phyloP scores from a whole-genome alignment of 2,329 filamentous ascomycete genomes.

The Colletotrichum tropicale region DNA sequence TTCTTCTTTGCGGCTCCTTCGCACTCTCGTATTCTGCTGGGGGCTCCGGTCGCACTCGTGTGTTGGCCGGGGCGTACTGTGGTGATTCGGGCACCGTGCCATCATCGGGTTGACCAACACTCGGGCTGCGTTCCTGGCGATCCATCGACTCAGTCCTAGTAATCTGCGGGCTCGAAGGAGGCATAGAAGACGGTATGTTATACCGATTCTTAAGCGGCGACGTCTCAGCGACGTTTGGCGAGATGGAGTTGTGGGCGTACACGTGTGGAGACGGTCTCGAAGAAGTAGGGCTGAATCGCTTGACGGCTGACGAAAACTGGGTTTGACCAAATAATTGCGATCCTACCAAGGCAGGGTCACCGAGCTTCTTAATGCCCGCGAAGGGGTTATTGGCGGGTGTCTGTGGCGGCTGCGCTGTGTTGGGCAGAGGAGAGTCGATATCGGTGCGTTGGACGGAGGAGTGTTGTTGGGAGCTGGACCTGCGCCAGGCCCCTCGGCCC shows the following conservation, averaged over 20 bases:
- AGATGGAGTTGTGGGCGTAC: slow-evolving; percentile 46
- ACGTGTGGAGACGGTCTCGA: slow-evolving; percentile 60
- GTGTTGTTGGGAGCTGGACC: slow-evolving; percentile 35
- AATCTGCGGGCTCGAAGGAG: slow-evolving; percentile 45
- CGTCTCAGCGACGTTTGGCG: slow-evolving; percentile 47
- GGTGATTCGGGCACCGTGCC: slow-evolving; percentile 43
- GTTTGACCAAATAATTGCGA: slow-evolving; percentile 62
- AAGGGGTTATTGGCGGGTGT: slow-evolving; percentile 61
- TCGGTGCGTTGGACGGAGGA: slow-evolving; percentile 23
- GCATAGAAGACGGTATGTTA: slow-evolving; percentile 49
- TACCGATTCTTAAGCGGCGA: slow-evolving; percentile 57
- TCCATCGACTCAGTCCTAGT: slow-evolving; percentile 11
- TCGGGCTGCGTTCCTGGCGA: slow-evolving; percentile 29
- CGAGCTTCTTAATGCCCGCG: slow-evolving; percentile 34
- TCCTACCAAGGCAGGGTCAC: slow-evolving; percentile 37
- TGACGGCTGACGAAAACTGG: slow-evolving; percentile 57
- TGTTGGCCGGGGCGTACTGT: neutral
- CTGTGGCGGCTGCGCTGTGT: slow-evolving; percentile 39
- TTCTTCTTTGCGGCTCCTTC: slow-evolving; percentile 50
- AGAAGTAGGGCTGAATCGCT: slow-evolving; percentile 58
- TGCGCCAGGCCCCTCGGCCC: slow-evolving; percentile 42
- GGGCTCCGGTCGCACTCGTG: slow-evolving; percentile 28
- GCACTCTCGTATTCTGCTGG: slow-evolving; percentile 49
- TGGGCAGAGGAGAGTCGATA: slow-evolving; percentile 33
- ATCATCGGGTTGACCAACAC: slow-evolving; percentile 27